Evolutionary conservation across 768 basidiomycete genomes (phyloP), one percentile per base, ranked within the genome.

Genomic region (Phlebiopsis gigantea): DNA sequence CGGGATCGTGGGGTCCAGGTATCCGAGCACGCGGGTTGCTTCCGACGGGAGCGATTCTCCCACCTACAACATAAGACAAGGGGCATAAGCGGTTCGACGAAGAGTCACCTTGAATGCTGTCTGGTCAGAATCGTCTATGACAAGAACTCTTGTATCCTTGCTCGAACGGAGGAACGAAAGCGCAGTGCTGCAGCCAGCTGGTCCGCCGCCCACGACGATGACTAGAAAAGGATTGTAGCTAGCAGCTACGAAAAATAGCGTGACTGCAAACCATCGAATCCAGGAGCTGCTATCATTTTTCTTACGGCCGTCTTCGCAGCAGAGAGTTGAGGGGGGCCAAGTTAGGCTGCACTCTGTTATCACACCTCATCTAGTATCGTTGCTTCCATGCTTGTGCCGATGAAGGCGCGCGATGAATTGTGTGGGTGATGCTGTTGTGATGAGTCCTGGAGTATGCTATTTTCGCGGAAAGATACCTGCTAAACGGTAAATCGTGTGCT

Each of bases 31-130:
- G 4, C 55, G 65, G 8, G 45, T 61, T 17, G 70, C 71, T 25
- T 61, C 65, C 14, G 70, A 62, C 4, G 73, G 73, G 8, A 74
- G 63, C 2, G 72, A 72, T 59, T 74, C 73, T 2, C 73, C 72
- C 24, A 74, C 69, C 73, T 73, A 46, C 12, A 14, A 46, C 28
- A 43, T 12, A 19, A 10, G 15, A 31, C 8, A 15, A 43, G 5
- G 34, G 14, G 5, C 34, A 42, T 21, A 19, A 31, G 34, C 15
- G 7, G n/a, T 53, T 52, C 26, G 24, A 26, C 9, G 12, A 21
- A 42, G 30, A 21, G 46, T 14, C 17, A 71, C 72, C 62, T 73
- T 73, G 68, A 69, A 73, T 4, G 53, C 25, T 5, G 19, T 28
- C 4, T 63, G 64, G 51, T 72, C 62, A 17, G 72, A 62, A 56